Evolutionary conservation across 169 alveolate genomes (phyloP).

Genomic region (Blepharisma undulans): DNA sequence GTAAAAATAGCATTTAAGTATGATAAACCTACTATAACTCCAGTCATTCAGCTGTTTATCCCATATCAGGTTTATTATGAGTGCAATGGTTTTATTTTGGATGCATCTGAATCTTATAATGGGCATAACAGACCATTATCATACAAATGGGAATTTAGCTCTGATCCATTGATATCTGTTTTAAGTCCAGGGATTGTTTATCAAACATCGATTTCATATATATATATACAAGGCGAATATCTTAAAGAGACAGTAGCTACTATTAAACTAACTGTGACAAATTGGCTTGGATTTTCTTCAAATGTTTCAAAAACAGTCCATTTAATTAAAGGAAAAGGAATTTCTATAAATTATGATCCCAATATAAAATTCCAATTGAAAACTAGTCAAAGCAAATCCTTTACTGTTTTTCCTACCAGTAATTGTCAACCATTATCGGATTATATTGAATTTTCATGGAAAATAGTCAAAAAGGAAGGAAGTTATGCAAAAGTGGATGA

Average conservation of each 20-base stretch:
- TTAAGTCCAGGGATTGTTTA: neutral
- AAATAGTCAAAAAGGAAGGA: too few species aligned
- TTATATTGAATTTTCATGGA: too few species aligned
- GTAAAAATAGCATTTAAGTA: neutral
- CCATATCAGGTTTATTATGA: neutral
- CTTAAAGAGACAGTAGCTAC: too few species aligned
- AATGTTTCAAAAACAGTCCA: too few species aligned
- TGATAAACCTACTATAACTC: neutral
- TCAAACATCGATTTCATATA: neutral
- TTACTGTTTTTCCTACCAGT: too few species aligned
- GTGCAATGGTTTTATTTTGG: neutral
- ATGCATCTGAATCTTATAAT: neutral
- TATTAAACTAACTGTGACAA: neutral
- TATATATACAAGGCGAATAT: too few species aligned
- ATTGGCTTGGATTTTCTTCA: constrained; percentile 3
- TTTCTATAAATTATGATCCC: too few species aligned
- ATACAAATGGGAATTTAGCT: neutral
- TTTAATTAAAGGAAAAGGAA: too few species aligned
- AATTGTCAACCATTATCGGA: too few species aligned
- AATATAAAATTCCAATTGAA: too few species aligned
- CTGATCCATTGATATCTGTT: neutral
- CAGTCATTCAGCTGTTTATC: neutral
- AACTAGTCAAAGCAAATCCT: too few species aligned
- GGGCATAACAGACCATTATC: neutral
- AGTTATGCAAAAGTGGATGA: neutral